Base-by-base conservation (phyloP, 2,329 filamentous ascomycete species). In the Aspergillus sp. region DNA sequence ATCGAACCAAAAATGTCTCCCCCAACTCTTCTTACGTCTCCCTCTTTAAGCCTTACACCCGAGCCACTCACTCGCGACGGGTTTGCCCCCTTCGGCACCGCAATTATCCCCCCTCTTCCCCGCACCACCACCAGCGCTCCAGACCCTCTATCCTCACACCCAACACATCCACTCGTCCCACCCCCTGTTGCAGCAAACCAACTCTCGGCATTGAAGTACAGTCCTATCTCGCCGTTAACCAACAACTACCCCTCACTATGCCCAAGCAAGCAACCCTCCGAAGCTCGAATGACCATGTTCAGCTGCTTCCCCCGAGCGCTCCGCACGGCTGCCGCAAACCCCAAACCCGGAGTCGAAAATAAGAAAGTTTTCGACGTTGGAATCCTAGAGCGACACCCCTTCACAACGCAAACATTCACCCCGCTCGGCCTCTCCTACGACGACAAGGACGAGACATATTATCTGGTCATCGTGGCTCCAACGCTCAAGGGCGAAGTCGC, bases 391-490 rank as follows among this genome's bases (percentile, higher is more conserved):
- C 83, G 95, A 40, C 95, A 99, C 75, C 93, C 95, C 0, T 98
- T 87, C 75, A 98, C 95, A 1, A 90, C 90, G 1, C 95, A 99
- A 78, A 96, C 92, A 0, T 98, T 99, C 74, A 83, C 90, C 44
- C 95, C 95, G 0, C 79, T 97, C 51, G 84, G 85, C 37, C 67
- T 87, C 27, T 79, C 68, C 12, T 63, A 70, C 1, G 66, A 65
- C 6, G 67, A 62, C 1, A 58, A 63, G 6, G 64, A 68, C 27
- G 64, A 73, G 19, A 70, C 75, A 0, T 61, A 69, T 21, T 97
- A 93, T 73, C 83, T 99, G 24, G 90, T 98, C 60, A 85, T 98
- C 63, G 93, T 98, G 19, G 93, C 93, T 17, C 93, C 93, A 0
- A 91, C 86, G 12, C 75, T 91, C 8, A 80, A 84, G 11, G 73